phyloP scores from a whole-genome alignment of 208 protist species.

The Lotmaria passim region DNA sequence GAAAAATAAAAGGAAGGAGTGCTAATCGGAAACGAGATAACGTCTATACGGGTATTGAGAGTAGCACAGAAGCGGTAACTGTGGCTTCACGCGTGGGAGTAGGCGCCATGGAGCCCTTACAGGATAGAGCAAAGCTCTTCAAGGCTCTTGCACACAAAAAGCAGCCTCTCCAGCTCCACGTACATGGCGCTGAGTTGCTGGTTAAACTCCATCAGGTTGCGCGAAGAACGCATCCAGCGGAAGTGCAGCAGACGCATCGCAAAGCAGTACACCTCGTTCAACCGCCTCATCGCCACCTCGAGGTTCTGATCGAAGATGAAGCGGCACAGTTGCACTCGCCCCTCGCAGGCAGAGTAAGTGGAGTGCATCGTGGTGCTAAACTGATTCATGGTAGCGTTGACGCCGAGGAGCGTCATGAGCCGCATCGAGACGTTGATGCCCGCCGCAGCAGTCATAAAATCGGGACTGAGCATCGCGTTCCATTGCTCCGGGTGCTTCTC shows the following conservation, averaged over 20 bases:
- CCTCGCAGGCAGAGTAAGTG: constrained; percentile 34
- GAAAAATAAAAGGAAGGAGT: no score
- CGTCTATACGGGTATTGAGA: no score
- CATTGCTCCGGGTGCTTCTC: constrained; percentile 64
- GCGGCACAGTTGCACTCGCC: constrained; percentile 40
- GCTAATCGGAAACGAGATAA: no score
- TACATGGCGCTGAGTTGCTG: constrained; percentile 42
- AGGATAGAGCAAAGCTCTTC: constrained; percentile 47
- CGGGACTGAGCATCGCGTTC: constrained; percentile 29
- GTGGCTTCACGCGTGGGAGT: no score
- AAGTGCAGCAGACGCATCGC: constrained; percentile 56
- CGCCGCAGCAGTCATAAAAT: constrained; percentile 66
- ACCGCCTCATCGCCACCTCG: constrained; percentile 34
- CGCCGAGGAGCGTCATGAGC: constrained; percentile 54
- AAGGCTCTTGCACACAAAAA: constrained; percentile 39
- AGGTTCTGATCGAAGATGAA: constrained; percentile 38
- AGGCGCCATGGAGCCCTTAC: no score
- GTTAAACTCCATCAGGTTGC: constrained; percentile 77
- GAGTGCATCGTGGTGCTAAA: constrained; percentile 39
- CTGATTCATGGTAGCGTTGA: constrained; percentile 38
- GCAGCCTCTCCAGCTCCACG: constrained; percentile 41
- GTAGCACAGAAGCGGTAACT: no score
- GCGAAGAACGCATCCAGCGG: constrained; percentile 50
- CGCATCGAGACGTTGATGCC: constrained; percentile 85
- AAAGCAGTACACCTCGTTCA: constrained; percentile 71